phyloP scores from a whole-genome alignment of 2,329 filamentous ascomycete species.

The Cadophora malorum region DNA sequence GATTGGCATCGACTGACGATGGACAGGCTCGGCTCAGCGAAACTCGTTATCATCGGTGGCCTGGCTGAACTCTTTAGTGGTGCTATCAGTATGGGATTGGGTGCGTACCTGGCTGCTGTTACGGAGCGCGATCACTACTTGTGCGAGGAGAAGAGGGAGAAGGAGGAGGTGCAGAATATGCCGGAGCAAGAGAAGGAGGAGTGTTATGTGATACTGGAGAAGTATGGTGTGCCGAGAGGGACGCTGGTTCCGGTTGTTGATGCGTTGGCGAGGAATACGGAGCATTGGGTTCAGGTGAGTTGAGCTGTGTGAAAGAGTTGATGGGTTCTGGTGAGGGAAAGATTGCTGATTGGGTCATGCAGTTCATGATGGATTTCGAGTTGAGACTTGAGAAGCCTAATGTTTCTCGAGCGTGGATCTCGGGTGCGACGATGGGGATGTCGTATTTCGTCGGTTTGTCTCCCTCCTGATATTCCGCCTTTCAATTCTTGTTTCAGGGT shows the following conservation, averaged over 20 bases:
- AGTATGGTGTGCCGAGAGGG: conserved; percentile 48
- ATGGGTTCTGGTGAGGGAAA: background rate
- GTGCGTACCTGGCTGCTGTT: conserved; percentile 60
- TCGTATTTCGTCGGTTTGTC: conserved; percentile 46
- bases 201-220: conserved; percentile 50
- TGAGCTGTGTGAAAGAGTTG: background rate
- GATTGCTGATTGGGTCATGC: conserved; percentile 31
- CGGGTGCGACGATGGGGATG: conserved; percentile 39
- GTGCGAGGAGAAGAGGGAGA: conserved; percentile 47
- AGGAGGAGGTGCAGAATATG: conserved; percentile 46
- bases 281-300: conserved; percentile 34
- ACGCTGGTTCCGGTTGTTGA: conserved; percentile 46
- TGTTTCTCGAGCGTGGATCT: conserved; percentile 40
- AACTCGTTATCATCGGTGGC: conserved; percentile 59
- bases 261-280: conserved; percentile 22
- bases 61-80: conserved; percentile 65
- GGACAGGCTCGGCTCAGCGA: background rate
- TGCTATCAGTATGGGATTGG: conserved; percentile 65
- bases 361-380: conserved; percentile 57
- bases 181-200: conserved; percentile 47
- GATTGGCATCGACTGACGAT: background rate
- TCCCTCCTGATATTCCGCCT: background rate
- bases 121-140: conserved; percentile 49
- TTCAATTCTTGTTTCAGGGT: background rate
- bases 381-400: conserved; percentile 48